Evolutionary conservation across 164 flowering plant species (phyloP), one percentile per base, ranked within the genome.

Genomic region (Amborella trichopoda): DNA sequence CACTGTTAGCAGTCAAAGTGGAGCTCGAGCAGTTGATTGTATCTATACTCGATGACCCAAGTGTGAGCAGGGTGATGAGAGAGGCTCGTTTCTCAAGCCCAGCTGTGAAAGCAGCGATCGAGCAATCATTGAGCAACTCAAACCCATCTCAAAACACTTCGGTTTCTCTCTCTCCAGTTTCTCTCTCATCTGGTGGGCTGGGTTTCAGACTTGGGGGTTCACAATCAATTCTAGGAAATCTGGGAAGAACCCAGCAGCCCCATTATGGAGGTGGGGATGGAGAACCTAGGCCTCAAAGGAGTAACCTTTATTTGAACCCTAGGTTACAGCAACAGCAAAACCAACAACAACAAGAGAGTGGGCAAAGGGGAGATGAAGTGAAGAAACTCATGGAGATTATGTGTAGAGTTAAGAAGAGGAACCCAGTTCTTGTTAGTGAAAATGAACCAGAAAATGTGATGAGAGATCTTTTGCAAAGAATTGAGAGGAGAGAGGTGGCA

Each of bases 81-180:
- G 99, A 93, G 42, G 99, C 99, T 0, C 78, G 95, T 54, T 93
- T 93, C 60, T 88, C 99, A 0, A 88, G 97, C 50, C 94, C 99
- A 0, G 95, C 96, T 1, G 96, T 93, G 1, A 93, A 93, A 58
- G 84, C 94, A 44, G 69, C 87, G 1, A 79, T 93, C 25, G 99
- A 93, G 45, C 95, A 85, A 52, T 64, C 84, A 1, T 42, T 88
- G 46, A 71, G 51, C 62, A 43, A 72, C 0, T 51, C 69, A 1
- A 39, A 22, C 23, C n/a, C n/a, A n/a, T 41, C 81, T 1, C 46
- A 37, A 8, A 66, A 40, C 39, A 34, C 74, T 2, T 20, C 59
- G 10, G 32, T 77, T 2, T 52, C 63, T 9, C 68, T 64, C 17
- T 16, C 41, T 38, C 11, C 41, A 22, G 41, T n/a, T 2, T 6